These are phyloP conservation scores for Plasmopara viticola DNA, from an alignment of 352 stramenopile genomes.

Conservation along the genomic window DNA sequence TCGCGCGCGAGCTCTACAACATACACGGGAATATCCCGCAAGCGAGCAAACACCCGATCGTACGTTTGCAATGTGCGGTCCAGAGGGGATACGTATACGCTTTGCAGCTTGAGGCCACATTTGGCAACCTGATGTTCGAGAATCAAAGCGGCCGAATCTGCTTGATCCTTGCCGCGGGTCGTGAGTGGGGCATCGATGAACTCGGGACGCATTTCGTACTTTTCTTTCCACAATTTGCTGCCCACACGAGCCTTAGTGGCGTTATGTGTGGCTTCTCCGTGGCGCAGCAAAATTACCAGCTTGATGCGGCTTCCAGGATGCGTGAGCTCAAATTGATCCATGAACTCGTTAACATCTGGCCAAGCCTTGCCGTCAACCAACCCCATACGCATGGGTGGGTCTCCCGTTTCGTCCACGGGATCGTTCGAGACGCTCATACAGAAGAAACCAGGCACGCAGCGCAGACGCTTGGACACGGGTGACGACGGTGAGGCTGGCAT, in stretches of 20 bases:
- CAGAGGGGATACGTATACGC: constrained; percentile 58
- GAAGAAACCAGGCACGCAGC: constrained; percentile 39
- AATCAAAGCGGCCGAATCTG: constrained; percentile 27
- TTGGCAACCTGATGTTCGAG: constrained; percentile 38
- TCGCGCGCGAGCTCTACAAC: constrained; percentile 52
- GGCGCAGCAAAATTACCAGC: constrained; percentile 54
- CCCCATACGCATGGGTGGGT: constrained; percentile 34
- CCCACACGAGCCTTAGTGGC: constrained; percentile 53
- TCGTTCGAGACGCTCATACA: constrained; percentile 30
- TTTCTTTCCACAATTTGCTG: constrained; percentile 37
- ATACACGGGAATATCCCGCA: constrained; percentile 32
- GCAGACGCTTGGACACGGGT: constrained; percentile 9
- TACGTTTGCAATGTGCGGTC: constrained; percentile 65
- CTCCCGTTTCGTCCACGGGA: constrained; percentile 25
- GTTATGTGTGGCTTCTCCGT: constrained; percentile 66
- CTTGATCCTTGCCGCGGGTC: constrained; percentile 30
- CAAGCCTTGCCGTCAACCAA: constrained; percentile 37
- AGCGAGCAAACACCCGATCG: constrained; percentile 27
- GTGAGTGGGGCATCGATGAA: constrained; percentile 65
- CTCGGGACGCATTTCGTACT: constrained; percentile 39
- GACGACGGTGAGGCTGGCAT: constrained; percentile 2
- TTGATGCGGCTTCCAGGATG: constrained; percentile 26
- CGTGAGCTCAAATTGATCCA: constrained; percentile 22
- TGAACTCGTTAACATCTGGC: constrained; percentile 32
- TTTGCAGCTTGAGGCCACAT: constrained; percentile 43